Conservation (phyloP, 108 stramenopile species). For the Ochromonas danica region DNA sequence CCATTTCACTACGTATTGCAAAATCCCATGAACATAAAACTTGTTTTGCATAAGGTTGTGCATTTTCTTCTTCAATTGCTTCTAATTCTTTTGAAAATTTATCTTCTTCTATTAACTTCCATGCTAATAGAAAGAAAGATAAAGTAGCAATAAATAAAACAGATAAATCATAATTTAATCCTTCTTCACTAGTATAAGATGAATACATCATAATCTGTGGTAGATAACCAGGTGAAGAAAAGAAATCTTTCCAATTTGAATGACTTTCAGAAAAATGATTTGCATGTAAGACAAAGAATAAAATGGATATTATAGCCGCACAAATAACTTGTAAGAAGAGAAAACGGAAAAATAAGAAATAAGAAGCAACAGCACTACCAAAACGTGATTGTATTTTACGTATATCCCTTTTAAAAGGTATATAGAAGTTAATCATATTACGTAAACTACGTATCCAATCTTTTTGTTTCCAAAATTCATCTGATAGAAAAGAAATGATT, state of each 20-base stretch:
- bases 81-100: background rate
- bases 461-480: background rate
- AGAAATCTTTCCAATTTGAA: background rate
- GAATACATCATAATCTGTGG: constrained; percentile 14
- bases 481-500: background rate
- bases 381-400: background rate
- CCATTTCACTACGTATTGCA: background rate
- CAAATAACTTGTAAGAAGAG: background rate
- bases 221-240: background rate
- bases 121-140: background rate
- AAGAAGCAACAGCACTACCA: background rate
- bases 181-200: background rate
- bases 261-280: background rate
- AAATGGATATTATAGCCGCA: background rate
- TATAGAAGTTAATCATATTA: background rate
- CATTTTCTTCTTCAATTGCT: constrained; percentile 8
- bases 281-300: background rate
- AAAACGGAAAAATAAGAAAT: constrained; percentile 11
- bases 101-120: background rate
- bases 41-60: background rate
- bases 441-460: background rate
- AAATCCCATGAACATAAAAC: background rate
- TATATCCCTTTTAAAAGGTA: background rate
- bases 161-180: background rate
- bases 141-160: background rate